A percentile compares a stretch with the other conserved stretches of the same genome.
Conservation (phyloP, 2,329 filamentous ascomycete genomes). For the Microcyclosporella mali region DNA sequence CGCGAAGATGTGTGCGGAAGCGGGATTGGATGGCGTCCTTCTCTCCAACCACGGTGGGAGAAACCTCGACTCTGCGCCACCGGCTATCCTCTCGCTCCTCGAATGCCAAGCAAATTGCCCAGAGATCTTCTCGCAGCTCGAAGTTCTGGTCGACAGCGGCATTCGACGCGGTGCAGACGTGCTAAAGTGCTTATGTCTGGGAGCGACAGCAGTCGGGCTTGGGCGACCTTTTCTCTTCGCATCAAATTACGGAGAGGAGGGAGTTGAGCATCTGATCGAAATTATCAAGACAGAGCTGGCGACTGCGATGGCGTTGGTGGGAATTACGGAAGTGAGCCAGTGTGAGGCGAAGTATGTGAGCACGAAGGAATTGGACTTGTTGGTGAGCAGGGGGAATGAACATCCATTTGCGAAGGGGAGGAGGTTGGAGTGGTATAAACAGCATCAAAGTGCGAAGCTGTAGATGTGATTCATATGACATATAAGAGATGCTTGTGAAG, state of each 20-base stretch:
- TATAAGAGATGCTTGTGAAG: neutral
- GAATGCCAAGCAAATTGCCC: conserved; percentile 59
- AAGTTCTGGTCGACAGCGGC: conserved; percentile 60
- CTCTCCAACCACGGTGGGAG: conserved; percentile 50
- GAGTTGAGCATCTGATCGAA: conserved; percentile 47
- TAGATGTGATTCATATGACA: neutral
- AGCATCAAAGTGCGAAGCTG: neutral
- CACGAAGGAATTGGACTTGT: conserved; percentile 43
- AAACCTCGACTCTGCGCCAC: conserved; percentile 41
- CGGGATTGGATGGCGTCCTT: conserved; percentile 42
- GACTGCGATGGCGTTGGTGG: conserved; percentile 60
- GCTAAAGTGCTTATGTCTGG: conserved; percentile 60
- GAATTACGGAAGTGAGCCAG: conserved; percentile 54
- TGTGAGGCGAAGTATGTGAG: conserved; percentile 56
- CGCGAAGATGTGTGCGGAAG: conserved; percentile 37
- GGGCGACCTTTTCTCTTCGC: conserved; percentile 57
- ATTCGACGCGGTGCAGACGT: conserved; percentile 61
- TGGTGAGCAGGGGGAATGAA: conserved; percentile 35
- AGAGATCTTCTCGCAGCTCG: conserved; percentile 53
- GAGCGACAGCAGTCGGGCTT: conserved; percentile 56
- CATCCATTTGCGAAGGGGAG: conserved; percentile 23
- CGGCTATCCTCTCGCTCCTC: conserved; percentile 54
- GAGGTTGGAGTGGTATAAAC: conserved; percentile 7
- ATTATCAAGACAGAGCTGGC: conserved; percentile 47
- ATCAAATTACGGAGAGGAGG: conserved; percentile 53